These are phyloP conservation scores for Brachypodium distachyon DNA, from an alignment of 202 grass and related monocot species.

Conservation along the genomic window DNA sequence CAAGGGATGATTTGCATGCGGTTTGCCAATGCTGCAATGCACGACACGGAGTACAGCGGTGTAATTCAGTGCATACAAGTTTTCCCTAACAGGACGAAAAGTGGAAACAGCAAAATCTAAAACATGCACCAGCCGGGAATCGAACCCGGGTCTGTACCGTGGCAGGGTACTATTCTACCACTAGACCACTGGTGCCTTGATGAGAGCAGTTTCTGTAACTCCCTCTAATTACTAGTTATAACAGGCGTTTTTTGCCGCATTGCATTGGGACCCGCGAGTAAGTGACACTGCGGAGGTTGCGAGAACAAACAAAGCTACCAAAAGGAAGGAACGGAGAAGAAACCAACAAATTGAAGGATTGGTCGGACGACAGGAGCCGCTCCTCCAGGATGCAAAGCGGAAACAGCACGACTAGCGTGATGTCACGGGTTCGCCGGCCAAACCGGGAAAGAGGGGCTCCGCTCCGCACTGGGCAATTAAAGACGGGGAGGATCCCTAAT, in stretches of 20 bases:
- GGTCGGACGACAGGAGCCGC: neutral
- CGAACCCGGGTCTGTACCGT: constrained; percentile 99
- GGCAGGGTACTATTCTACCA: constrained; percentile 66
- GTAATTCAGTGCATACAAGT: too few relatives aligned
- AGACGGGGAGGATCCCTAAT: neutral
- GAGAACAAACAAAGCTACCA: neutral
- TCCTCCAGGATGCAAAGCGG: neutral
- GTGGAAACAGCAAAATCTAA: too few relatives aligned
- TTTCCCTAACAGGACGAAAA: too few relatives aligned
- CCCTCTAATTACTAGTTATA: too few relatives aligned
- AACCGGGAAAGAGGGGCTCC: neutral
- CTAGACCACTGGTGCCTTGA: constrained; percentile 9
- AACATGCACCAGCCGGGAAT: constrained; percentile 99
- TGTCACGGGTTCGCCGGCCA: neutral
- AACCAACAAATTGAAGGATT: neutral
- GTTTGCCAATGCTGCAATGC: too few relatives aligned
- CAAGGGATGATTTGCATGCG: too few relatives aligned
- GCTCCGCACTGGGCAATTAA: neutral
- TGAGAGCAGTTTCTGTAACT: too few relatives aligned
- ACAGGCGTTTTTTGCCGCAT: too few relatives aligned
- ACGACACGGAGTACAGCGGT: too few relatives aligned
- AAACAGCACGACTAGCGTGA: neutral
- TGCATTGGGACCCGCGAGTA: too few relatives aligned
- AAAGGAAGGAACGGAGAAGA: neutral
- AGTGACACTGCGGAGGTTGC: too few relatives aligned